Percentiles rank a stretch among this genome's conserved stretches.
Evolutionary conservation across 2,329 filamentous ascomycete species (phyloP).

Genomic region (Cadophora luteo-olivacea): DNA sequence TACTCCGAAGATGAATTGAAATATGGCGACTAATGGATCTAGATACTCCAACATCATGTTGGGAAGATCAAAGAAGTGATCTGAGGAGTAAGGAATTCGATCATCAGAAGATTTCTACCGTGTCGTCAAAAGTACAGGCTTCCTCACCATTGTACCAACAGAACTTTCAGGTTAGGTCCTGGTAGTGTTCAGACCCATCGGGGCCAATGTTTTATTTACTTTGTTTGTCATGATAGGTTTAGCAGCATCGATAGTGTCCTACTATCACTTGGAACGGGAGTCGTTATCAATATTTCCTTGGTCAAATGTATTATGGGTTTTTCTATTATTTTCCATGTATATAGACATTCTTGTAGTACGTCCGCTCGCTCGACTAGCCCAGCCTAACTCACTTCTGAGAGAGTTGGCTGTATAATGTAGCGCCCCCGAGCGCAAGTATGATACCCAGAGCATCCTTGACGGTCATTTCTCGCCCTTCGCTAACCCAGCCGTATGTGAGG

Average conservation of each 20-base stretch:
- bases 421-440: conserved; percentile 51
- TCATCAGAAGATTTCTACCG: not conserved
- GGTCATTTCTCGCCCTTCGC: conserved; percentile 50
- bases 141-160: not conserved
- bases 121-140: not conserved
- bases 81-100: not conserved
- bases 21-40: conserved; percentile 9
- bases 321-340: conserved; percentile 16
- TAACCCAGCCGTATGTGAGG: conserved; percentile 53
- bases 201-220: conserved; percentile 5
- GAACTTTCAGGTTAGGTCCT: not conserved
- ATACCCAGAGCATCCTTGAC: conserved; percentile 50
- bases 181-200: not conserved
- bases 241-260: not conserved
- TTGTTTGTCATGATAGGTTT: conserved; percentile 22
- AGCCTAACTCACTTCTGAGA: conserved; percentile 35
- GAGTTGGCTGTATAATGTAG: conserved; percentile 52
- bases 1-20: not conserved
- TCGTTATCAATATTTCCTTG: not conserved
- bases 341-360: conserved; percentile 7
- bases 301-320: conserved; percentile 10
- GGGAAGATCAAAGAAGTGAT: conserved; percentile 29
- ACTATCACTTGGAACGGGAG: conserved; percentile 3
- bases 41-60: conserved; percentile 41
- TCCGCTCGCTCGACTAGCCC: not conserved